Percentiles rank a stretch among this genome's conserved stretches.
These are phyloP conservation scores for Apiospora malaysiana DNA, from an alignment of 2,329 filamentous ascomycete genomes.

Conservation along the genomic window DNA sequence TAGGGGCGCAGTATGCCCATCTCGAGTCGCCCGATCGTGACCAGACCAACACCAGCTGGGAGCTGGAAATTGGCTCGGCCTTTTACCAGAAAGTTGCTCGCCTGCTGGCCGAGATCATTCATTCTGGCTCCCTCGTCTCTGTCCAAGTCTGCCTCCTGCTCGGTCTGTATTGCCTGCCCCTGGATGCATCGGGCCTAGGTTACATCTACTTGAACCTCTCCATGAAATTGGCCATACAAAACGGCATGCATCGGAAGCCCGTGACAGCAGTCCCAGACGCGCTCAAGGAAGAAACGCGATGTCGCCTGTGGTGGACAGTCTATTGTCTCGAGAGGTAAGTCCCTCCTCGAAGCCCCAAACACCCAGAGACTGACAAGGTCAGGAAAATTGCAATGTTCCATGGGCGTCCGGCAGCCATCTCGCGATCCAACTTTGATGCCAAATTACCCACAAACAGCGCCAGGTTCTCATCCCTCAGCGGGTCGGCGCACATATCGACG, in stretches of 20 bases:
- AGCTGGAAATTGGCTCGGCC: constrained; percentile 59
- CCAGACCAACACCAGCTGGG: constrained; percentile 37
- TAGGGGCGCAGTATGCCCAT: constrained; percentile 58
- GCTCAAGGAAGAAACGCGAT: constrained; percentile 56
- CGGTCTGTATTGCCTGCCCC: constrained; percentile 59
- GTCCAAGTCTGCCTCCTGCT: constrained; percentile 64
- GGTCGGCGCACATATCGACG: constrained; percentile 50
- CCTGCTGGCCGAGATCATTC: constrained; percentile 62
- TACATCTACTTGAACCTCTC: constrained; percentile 63
- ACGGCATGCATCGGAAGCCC: constrained; percentile 63
- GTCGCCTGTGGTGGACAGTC: constrained; percentile 62
- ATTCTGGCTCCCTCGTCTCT: constrained; percentile 60
- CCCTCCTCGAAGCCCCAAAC: no score
- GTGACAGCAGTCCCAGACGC: constrained; percentile 53
- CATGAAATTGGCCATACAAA: constrained; percentile 63
- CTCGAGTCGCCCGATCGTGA: constrained; percentile 42
- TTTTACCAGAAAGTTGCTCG: constrained; percentile 63
- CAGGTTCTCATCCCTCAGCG: constrained; percentile 46
- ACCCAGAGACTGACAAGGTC: constrained; percentile 24
- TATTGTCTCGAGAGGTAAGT: constrained; percentile 61
- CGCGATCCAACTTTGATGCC: constrained; percentile 58
- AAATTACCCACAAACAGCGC: constrained; percentile 55
- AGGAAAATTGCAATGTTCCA: constrained; percentile 63
- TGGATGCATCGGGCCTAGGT: constrained; percentile 61
- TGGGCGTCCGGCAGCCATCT: constrained; percentile 59